Evolutionary conservation across 163 green algal species (phyloP).

Genomic region (Chlamydomonas reinhardtii): DNA sequence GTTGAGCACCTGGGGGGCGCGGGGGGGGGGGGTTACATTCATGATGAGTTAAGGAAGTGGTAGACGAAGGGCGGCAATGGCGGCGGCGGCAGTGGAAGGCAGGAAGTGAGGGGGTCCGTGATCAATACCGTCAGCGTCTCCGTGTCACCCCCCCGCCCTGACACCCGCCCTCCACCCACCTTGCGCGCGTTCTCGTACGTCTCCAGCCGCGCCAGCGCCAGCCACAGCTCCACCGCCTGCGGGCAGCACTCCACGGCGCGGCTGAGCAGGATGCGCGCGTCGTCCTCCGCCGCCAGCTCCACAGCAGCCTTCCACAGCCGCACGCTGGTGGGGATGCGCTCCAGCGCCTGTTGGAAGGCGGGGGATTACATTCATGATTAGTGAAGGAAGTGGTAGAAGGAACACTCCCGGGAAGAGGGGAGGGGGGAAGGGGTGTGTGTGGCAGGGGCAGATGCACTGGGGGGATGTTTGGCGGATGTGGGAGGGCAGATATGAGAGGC

Average conservation of each 20-base stretch:
- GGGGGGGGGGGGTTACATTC: no score
- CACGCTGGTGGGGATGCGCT: constrained; percentile 87
- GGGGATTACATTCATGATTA: no score
- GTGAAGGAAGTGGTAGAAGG: no score
- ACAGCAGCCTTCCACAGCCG: constrained; percentile 97
- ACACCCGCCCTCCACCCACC: constrained; percentile 46
- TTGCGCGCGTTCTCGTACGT: constrained; percentile 95
- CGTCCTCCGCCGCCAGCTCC: constrained; percentile 94
- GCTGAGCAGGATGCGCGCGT: constrained; percentile 85
- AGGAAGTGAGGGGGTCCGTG: no score
- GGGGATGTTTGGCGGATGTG: background rate
- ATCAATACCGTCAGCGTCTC: no score
- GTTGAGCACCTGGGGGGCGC: constrained; percentile 87
- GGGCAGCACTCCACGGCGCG: constrained; percentile 99
- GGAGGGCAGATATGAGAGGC: no score
- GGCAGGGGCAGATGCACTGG: no score
- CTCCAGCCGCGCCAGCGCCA: constrained; percentile 96
- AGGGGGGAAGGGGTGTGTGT: background rate
- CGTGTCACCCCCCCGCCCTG: no score
- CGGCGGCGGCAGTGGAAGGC: background rate
- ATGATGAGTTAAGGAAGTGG: no score
- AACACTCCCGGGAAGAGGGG: background rate
- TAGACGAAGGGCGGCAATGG: no score
- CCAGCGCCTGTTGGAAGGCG: constrained; percentile 72
- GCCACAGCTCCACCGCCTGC: constrained; percentile 92